Base-by-base conservation (phyloP, 495 filamentous ascomycete species). In the Aspergillus ostianus region DNA sequence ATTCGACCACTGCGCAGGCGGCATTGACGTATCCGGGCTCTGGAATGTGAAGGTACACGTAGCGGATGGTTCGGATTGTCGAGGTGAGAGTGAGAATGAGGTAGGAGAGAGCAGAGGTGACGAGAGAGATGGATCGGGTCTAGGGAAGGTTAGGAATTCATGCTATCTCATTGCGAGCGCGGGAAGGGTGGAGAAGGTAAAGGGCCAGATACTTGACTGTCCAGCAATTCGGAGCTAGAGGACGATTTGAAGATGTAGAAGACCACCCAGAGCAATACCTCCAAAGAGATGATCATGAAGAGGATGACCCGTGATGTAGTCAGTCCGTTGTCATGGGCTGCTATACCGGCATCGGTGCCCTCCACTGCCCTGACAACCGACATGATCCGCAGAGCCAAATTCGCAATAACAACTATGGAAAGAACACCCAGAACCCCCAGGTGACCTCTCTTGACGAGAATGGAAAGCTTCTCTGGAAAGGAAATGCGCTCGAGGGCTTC, bases 221-320 rank as follows among this genome's bases (percentile, higher is more conserved):
- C 15, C 4, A 23, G 17, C n/a, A 12, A 3, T 10, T 12, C 20
- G n/a, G 50, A 21, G 50, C 7, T 13, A n/a, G 50, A n/a, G 17
- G 26, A n/a, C 32, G 8, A 15, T n/a, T 15, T n/a, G 21, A 32
- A 6, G 2, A 32, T 30, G 8, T 1, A 2, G 9, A 52, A 52
- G 1, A n/a, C n/a, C 0, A 8, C 26, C 50, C 29, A n/a, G 60
- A 65, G 64, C 36, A 51, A 53, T 21, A 73, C 70, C 17, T 46
- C 36, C 27, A 70, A 12, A 46, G 70, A 47, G 9, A 56, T 58
- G 36, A 32, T 56, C 45, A 55, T 59, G 53, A 68, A 10, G 21
- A 67, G 62, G 26, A 71, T 32, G 12, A 26, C 50, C 3, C 50
- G 50, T 7, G 50, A 9, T 6, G 23, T 29, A 7, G 50, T 52